Evolutionary conservation across 805 yeast species (phyloP).

Genomic region (Vanderwaltozyma verrucispora): DNA sequence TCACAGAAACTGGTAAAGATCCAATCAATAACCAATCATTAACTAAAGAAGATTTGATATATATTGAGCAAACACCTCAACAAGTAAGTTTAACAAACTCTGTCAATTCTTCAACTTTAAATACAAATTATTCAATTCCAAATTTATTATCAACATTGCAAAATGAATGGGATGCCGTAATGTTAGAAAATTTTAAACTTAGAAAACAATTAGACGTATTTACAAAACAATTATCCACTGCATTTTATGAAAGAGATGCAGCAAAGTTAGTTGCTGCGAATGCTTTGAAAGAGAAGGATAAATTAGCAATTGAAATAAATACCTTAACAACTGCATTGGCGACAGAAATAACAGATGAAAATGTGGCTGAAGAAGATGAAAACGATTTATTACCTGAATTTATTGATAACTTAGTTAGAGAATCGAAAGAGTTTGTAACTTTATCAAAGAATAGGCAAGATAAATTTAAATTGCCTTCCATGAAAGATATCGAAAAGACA

Average conservation of each 20-base stretch:
- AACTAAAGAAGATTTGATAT: conserved; percentile 46
- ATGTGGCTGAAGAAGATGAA: background rate
- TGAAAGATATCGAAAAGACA: background rate
- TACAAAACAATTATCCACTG: conserved; percentile 62
- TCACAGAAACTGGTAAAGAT: conserved; percentile 57
- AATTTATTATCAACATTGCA: conserved; percentile 65
- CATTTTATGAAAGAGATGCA: conserved; percentile 82
- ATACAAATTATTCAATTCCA: conserved; percentile 47
- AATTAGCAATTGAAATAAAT: conserved; percentile 54
- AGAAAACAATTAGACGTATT: conserved; percentile 60
- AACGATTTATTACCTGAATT: background rate
- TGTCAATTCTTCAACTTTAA: conserved; percentile 37
- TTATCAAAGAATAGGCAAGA: conserved; percentile 2
- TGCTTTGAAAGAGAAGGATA: conserved; percentile 67
- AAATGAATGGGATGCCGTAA: conserved; percentile 82
- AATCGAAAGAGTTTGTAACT: conserved; percentile 2
- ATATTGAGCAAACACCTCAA: conserved; percentile 26
- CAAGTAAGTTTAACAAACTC: conserved; percentile 16
- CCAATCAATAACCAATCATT: conserved; percentile 65
- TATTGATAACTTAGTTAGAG: background rate
- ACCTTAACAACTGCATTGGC: conserved; percentile 38
- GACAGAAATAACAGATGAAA: conserved; percentile 9
- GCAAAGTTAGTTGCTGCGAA: conserved; percentile 77
- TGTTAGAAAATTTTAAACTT: conserved; percentile 67
- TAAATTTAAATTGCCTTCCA: conserved; percentile 1